Percentiles rank a stretch among this genome's conserved stretches.
These are phyloP conservation scores for Aspergillus neotritici DNA, from an alignment of 2,329 filamentous ascomycete species.

Conservation along the genomic window DNA sequence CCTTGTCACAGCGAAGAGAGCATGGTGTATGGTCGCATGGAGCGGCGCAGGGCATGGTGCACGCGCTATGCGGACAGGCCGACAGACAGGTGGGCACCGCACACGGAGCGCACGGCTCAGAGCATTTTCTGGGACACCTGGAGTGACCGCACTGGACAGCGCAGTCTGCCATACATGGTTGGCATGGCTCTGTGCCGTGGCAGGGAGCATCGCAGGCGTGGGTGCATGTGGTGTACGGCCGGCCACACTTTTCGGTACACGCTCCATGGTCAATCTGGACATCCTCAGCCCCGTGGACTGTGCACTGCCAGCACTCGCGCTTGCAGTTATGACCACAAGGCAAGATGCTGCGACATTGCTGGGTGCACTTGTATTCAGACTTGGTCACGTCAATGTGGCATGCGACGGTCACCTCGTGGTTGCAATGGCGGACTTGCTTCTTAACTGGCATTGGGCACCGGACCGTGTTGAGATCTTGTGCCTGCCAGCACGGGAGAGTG, in stretches of 20 bases:
- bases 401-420: slow-evolving; percentile 46
- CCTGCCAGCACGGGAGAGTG: slow-evolving; percentile 31
- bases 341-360: slow-evolving; percentile 43
- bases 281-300: slow-evolving; percentile 23
- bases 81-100: slow-evolving; percentile 51
- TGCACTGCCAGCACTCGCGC: slow-evolving; percentile 47
- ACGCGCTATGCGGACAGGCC: slow-evolving; percentile 49
- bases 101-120: slow-evolving; percentile 58
- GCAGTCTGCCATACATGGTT: slow-evolving; percentile 39
- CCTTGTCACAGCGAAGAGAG: slow-evolving; percentile 51
- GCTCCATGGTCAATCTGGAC: slow-evolving; percentile 41
- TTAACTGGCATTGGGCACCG: slow-evolving; percentile 46
- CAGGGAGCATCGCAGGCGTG: slow-evolving; percentile 52
- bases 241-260: slow-evolving; percentile 43
- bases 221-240: slow-evolving; percentile 49
- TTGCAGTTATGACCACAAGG: slow-evolving; percentile 57
- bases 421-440: slow-evolving; percentile 50
- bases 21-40: slow-evolving; percentile 65
- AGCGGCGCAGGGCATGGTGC: slow-evolving; percentile 56
- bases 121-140: slow-evolving; percentile 51
- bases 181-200: slow-evolving; percentile 40
- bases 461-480: slow-evolving; percentile 44
- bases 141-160: slow-evolving; percentile 55
- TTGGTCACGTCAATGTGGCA: slow-evolving; percentile 48
- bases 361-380: slow-evolving; percentile 44